A percentile compares a stretch with the other conserved stretches of the same genome.
These are phyloP conservation scores for Lenwebbia sp. DNA, from an alignment of 345 rosid species.

Conservation along the genomic window DNA sequence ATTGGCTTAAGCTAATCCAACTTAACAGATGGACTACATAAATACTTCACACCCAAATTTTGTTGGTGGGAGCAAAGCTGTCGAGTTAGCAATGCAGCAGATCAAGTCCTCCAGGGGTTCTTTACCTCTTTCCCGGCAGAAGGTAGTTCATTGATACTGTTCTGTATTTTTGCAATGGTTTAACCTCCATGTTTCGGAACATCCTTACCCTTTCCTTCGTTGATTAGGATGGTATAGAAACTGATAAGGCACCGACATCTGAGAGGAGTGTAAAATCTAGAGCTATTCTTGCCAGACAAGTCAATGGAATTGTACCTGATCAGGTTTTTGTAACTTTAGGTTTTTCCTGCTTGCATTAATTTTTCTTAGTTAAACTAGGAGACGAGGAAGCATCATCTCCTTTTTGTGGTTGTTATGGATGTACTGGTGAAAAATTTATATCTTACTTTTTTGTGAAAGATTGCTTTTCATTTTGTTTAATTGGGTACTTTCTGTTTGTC, in stretches of 20 bases:
- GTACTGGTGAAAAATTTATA: neutral
- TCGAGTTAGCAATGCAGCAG: constrained; percentile 65
- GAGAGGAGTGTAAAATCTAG: constrained; percentile 60
- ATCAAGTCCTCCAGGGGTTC: constrained; percentile 54
- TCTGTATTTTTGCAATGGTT: neutral
- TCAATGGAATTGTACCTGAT: constrained; percentile 74
- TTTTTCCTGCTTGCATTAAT: neutral
- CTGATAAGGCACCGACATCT: constrained; percentile 66
- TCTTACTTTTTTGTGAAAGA: neutral
- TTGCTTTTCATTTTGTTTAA: neutral
- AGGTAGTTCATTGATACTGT: constrained; percentile 33
- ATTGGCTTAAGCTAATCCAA: neutral
- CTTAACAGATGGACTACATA: constrained; percentile 87
- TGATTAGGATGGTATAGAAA: constrained; percentile 57
- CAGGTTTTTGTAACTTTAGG: constrained; percentile 44
- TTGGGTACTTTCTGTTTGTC: neutral
- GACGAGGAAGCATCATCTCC: neutral
- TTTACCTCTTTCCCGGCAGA: constrained; percentile 44
- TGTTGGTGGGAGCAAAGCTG: constrained; percentile 90
- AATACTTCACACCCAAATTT: constrained; percentile 93
- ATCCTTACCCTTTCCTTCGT: neutral
- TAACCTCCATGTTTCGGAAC: neutral
- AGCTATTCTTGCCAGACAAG: constrained; percentile 79
- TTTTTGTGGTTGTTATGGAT: neutral
- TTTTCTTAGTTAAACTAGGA: neutral